Evolutionary conservation across 768 basidiomycete species (phyloP).

Genomic region (Auriscalpium orientale): DNA sequence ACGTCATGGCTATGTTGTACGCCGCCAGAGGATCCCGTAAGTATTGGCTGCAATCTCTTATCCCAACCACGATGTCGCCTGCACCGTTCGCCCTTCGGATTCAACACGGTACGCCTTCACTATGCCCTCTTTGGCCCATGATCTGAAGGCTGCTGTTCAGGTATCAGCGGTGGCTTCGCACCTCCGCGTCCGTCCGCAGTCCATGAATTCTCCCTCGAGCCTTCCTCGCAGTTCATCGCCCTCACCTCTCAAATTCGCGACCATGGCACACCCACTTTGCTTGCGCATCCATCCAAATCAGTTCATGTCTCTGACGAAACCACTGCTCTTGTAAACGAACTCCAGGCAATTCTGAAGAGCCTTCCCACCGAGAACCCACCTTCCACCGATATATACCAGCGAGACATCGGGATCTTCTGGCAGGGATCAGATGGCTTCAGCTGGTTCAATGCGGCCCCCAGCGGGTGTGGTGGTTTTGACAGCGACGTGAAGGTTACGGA

Average conservation of each 20-base stretch:
- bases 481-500: conserved; percentile 44
- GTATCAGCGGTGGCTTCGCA: conserved; percentile 70
- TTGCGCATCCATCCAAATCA: conserved; percentile 35
- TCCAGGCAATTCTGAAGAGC: conserved; percentile 49
- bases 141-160: conserved; percentile 27
- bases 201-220: conserved; percentile 41
- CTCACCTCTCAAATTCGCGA: conserved; percentile 43
- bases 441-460: conserved; percentile 57
- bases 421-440: conserved; percentile 42
- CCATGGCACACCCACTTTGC: conserved; percentile 37
- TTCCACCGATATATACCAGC: conserved; percentile 63
- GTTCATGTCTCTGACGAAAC: conserved; percentile 29
- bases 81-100: conserved; percentile 49
- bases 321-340: conserved; percentile 42
- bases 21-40: background rate
- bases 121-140: background rate
- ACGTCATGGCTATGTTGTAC: background rate
- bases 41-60: background rate
- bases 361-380: conserved; percentile 50
- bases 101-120: conserved; percentile 43
- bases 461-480: conserved; percentile 48
- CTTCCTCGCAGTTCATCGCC: conserved; percentile 30
- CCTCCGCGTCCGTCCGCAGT: conserved; percentile 56
- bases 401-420: conserved; percentile 60
- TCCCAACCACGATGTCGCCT: conserved; percentile 35